phyloP scores from a whole-genome alignment of 2,329 filamentous ascomycete species.

The Xylariaceae sp. region DNA sequence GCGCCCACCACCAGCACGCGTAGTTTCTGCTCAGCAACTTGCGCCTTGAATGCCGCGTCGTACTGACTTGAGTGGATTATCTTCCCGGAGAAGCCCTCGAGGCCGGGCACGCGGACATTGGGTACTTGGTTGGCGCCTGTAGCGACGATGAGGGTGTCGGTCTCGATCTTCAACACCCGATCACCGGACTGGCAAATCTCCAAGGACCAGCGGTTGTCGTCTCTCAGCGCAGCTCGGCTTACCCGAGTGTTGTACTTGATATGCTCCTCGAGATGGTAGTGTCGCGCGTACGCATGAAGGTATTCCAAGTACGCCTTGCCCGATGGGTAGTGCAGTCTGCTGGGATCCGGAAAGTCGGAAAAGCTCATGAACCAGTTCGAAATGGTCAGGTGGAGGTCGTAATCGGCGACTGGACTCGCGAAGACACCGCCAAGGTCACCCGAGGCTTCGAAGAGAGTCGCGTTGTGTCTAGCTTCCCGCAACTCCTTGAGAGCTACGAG shows the following conservation, averaged over 20 bases:
- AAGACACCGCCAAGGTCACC: background rate
- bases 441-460: background rate
- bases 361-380: background rate
- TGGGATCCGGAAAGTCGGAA: background rate
- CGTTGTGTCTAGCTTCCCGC: background rate
- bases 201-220: background rate
- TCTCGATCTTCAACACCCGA: background rate
- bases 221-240: background rate
- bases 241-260: background rate
- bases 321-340: background rate
- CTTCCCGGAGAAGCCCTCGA: background rate
- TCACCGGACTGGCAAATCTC: background rate
- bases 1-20: background rate
- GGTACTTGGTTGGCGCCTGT: background rate
- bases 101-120: background rate
- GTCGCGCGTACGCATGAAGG: background rate
- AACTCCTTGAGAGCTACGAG: background rate
- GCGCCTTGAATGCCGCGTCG: background rate
- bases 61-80: background rate
- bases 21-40: background rate
- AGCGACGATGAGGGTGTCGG: background rate
- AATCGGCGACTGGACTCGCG: background rate
- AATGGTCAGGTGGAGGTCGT: background rate
- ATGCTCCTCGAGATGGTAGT: background rate
- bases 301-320: background rate